Evolutionary conservation across 768 basidiomycete genomes (phyloP).

Genomic region (Pleurotus citrinopileatus): DNA sequence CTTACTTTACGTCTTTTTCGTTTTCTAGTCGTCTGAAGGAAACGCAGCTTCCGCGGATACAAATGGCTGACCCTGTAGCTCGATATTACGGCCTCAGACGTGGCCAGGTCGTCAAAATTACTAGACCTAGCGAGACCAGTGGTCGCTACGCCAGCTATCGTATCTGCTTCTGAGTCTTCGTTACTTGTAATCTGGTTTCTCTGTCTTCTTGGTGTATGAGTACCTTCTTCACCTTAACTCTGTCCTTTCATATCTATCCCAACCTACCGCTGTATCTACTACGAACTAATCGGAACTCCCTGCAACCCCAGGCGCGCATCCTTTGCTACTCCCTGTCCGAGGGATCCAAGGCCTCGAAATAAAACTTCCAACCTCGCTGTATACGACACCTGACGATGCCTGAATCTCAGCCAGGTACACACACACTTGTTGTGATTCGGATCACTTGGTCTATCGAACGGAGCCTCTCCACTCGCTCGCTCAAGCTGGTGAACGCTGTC

Average conservation of each 20-base stretch:
- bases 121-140: slow-evolving; percentile 93
- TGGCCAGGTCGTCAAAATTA: slow-evolving; percentile 98
- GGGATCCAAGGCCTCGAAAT: slow-evolving; percentile 6
- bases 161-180: slow-evolving; percentile 71
- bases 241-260: background rate
- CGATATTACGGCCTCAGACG: slow-evolving; percentile 95
- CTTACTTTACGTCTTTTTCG: slow-evolving; percentile 12
- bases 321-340: background rate
- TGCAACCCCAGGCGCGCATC: background rate
- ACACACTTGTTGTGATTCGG: no score
- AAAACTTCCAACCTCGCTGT: background rate
- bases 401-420: no score
- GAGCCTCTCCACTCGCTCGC: no score
- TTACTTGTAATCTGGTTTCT: background rate
- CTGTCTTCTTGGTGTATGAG: background rate
- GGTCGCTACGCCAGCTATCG: slow-evolving; percentile 93
- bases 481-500: no score
- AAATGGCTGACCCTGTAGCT: slow-evolving; percentile 95
- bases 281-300: background rate
- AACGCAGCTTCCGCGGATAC: slow-evolving; percentile 96
- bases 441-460: no score
- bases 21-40: slow-evolving; percentile 91
- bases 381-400: no score
- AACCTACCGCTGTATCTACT: background rate
- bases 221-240: slow-evolving; percentile 1